These are phyloP conservation scores for Passalora sequoiae DNA, from an alignment of 2,329 filamentous ascomycete species.

Conservation along the genomic window DNA sequence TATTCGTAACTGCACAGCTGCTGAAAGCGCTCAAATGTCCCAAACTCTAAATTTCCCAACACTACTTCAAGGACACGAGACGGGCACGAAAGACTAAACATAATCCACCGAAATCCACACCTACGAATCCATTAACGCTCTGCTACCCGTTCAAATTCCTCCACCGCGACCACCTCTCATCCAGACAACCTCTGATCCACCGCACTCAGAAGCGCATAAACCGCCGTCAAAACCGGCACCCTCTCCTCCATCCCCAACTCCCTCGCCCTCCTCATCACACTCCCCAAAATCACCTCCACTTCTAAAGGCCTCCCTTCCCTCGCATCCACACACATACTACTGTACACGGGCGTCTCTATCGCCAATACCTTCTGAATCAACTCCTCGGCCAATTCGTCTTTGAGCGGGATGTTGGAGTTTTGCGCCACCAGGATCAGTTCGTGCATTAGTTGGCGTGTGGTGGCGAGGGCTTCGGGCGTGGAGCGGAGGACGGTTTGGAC, in stretches of 20 bases:
- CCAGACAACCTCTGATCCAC: constrained; percentile 26
- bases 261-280: constrained; percentile 37
- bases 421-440: constrained; percentile 42
- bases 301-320: constrained; percentile 41
- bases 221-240: constrained; percentile 38
- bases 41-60: no score
- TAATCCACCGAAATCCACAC: no score
- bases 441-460: constrained; percentile 39
- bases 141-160: no score
- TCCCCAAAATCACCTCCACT: constrained; percentile 46
- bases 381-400: constrained; percentile 36
- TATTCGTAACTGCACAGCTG: no score
- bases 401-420: constrained; percentile 36
- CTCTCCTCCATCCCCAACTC: constrained; percentile 36
- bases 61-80: no score
- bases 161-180: no score
- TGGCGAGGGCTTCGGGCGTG: constrained; percentile 36
- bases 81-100: no score
- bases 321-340: constrained; percentile 45
- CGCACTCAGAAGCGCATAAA: constrained; percentile 33
- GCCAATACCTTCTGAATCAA: constrained; percentile 38
- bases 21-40: no score
- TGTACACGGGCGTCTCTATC: constrained; percentile 37
- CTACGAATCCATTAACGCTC: no score
- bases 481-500: constrained; percentile 42